Evolutionary conservation across 2,329 filamentous ascomycete species (phyloP), one percentile per base, ranked within the genome.

Genomic region (Esteya vermicola): DNA sequence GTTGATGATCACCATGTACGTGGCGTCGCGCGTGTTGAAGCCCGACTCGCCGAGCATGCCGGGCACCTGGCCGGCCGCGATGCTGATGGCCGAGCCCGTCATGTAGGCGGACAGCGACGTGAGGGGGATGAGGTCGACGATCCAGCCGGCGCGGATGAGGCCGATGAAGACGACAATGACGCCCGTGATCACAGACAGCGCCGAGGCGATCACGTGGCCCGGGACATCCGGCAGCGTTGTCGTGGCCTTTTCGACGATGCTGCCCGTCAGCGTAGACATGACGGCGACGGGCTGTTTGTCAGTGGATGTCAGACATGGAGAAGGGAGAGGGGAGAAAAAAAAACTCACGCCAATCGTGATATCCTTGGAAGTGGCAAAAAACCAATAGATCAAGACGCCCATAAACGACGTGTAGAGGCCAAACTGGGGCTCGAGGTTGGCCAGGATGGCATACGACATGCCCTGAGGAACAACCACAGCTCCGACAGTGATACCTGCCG

Each of bases 331-430:
- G 28, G 6, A 20, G 36, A 30, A 39, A 47, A 47, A 23, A 49
- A 42, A 22, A 51, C 27, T 41, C 41, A 84, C 81, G 14, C 89
- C 89, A 42, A 96, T 96, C 9, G 89, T 95, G 54, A 98, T 96
- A 58, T 98, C 89, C 57, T 96, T 98, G 13, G 89, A 95, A 0
- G 91, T 98, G 26, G 88, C 91, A 54, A 96, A 96, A 55, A 95
- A 82, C 89, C 89, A 96, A 61, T 98, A 98, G 45, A 94, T 70
- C 46, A 94, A 58, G 14, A 93, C 88, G 38, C 89, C 91, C 72
- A 95, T 91, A 55, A 98, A 96, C 0, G 89, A 95, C 1, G 89
- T 91, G 60, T 93, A 93, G 1, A 96, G 71, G 39, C 89, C 89
- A 53, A 79, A 96, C 54, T 96, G 70, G 6, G 81, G 73, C 1